Evolutionary conservation across 1,284 basidiomycete genomes (phyloP).

Genomic region (Ustilago trichophora): DNA sequence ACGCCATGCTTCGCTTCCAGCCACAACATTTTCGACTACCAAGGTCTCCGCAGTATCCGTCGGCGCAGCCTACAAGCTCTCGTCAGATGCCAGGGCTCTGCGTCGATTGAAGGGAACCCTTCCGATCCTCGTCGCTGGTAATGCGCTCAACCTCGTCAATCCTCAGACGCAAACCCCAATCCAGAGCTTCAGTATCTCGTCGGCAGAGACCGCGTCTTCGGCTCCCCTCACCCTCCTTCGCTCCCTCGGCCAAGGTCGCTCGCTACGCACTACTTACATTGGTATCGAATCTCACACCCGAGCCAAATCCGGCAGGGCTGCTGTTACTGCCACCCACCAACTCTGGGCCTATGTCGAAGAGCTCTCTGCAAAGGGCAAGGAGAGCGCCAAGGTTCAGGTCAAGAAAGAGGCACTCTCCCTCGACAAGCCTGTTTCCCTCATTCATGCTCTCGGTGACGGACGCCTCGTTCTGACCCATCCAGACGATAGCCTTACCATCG

Average conservation of each 20-base stretch:
- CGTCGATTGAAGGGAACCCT: constrained; percentile 38
- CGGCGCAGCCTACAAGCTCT: constrained; percentile 47
- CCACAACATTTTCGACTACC: constrained; percentile 17
- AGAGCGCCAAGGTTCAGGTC: constrained; percentile 27
- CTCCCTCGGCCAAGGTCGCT: constrained; percentile 15
- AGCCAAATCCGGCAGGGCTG: constrained; percentile 13
- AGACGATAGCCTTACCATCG: constrained; percentile 36
- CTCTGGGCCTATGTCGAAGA: constrained; percentile 38
- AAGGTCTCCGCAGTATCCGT: constrained; percentile 26
- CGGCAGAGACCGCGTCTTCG: constrained; percentile 28
- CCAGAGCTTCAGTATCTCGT: constrained; percentile 40
- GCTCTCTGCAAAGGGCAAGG: constrained; percentile 45
- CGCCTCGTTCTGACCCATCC: constrained; percentile 30
- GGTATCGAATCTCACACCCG: constrained; percentile 25
- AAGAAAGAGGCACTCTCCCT: constrained; percentile 31
- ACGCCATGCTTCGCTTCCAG: constrained; percentile 28
- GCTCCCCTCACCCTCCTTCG: constrained; percentile 37
- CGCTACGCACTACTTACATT: constrained; percentile 36
- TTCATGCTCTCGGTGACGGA: constrained; percentile 38
- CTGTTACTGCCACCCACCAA: constrained; percentile 15
- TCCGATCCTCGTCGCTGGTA: constrained; percentile 31
- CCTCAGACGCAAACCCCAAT: constrained; percentile 36
- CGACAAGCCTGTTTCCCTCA: constrained; percentile 21
- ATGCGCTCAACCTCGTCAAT: constrained; percentile 44
- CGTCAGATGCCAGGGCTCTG: constrained; percentile 21